phyloP scores from a whole-genome alignment of 2,329 filamentous ascomycete species.

The Hypoxylon sp. region DNA sequence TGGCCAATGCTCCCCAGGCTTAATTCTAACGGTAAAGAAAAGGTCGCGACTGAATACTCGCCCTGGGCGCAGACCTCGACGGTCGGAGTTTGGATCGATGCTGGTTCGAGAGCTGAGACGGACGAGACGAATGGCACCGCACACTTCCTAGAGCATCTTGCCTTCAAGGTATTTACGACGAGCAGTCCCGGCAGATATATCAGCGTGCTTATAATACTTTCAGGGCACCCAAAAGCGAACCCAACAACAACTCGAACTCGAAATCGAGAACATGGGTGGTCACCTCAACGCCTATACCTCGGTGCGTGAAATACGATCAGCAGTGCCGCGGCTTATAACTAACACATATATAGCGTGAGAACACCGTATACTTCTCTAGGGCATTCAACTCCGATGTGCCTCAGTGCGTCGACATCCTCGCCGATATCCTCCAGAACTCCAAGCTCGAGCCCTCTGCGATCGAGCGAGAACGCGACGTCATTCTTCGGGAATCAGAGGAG shows the following conservation, averaged over 20 bases:
- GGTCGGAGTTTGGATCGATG: conserved; percentile 99
- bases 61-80: conserved; percentile 98
- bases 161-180: conserved; percentile 86
- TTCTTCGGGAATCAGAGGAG: conserved; percentile 98
- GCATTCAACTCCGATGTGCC: conserved; percentile 98
- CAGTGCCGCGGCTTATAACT: conserved; percentile 15
- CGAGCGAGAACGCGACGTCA: conserved; percentile 98
- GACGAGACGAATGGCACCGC: conserved; percentile 99
- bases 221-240: conserved; percentile 94
- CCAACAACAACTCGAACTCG: conserved; percentile 97
- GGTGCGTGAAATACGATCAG: conserved; percentile 70
- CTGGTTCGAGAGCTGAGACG: conserved; percentile 97
- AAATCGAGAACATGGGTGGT: conserved; percentile 99
- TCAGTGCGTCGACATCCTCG: conserved; percentile 96
- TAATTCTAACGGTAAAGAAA: conserved; percentile 44
- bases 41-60: conserved; percentile 98
- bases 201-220: conserved; percentile 39
- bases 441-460: conserved; percentile 94
- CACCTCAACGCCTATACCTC: conserved; percentile 99
- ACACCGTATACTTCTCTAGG: conserved; percentile 99
- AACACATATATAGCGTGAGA: conserved; percentile 79
- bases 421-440: conserved; percentile 99
- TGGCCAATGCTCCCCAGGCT: conserved; percentile 21
- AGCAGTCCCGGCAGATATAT: conserved; percentile 12
- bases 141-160: conserved; percentile 99